Conservation (phyloP, 2,329 filamentous ascomycete species). For the Epicoccum nigrum region DNA sequence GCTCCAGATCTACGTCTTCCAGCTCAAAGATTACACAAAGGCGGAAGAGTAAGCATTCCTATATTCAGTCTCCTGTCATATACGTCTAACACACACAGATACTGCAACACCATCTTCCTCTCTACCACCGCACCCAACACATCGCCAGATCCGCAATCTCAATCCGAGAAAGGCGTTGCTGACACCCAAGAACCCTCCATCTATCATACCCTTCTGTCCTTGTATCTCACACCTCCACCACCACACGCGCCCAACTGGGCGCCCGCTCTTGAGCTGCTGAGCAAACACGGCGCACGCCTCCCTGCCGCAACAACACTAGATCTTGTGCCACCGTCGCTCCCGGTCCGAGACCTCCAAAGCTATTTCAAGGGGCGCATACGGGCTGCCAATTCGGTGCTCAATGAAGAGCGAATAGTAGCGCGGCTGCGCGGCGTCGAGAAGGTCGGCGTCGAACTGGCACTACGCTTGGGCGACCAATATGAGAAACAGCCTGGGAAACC, state of each 20-base stretch:
- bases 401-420: conserved; percentile 78
- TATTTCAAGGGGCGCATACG: conserved; percentile 94
- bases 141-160: conserved; percentile 25
- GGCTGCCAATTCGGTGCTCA: conserved; percentile 79
- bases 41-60: conserved; percentile 75
- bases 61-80: background rate
- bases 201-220: conserved; percentile 86
- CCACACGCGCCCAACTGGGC: conserved; percentile 74
- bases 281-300: conserved; percentile 87
- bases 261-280: conserved; percentile 86
- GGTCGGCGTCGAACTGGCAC: conserved; percentile 73
- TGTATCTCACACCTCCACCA: conserved; percentile 83
- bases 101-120: conserved; percentile 87
- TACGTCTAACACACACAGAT: conserved; percentile 58
- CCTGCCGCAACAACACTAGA: conserved; percentile 85
- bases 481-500: conserved; percentile 58
- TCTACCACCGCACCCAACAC: conserved; percentile 45
- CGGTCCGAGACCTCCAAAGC: conserved; percentile 78
- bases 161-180: background rate
- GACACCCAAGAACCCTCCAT: conserved; percentile 74
- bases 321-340: conserved; percentile 80
- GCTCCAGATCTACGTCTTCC: conserved; percentile 97
- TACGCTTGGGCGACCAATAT: conserved; percentile 74
- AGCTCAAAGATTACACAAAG: conserved; percentile 82
- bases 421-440: conserved; percentile 79